Conservation (phyloP, 1,284 basidiomycete species). For the Apiotrichum laibachii region DNA sequence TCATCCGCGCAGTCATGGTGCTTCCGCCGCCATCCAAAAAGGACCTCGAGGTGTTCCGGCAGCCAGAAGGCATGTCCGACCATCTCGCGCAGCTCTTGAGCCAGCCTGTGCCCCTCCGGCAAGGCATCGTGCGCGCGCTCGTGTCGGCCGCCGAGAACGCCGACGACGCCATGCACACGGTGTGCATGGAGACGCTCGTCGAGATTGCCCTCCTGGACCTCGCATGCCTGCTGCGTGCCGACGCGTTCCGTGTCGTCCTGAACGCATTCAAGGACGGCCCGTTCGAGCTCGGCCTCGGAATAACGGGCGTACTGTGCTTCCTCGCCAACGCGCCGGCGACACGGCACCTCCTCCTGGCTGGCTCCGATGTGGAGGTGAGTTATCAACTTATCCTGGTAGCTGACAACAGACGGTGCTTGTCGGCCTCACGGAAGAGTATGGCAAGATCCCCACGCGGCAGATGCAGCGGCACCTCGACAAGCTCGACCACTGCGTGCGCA, state of each 20-base stretch:
- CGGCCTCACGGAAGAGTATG: conserved; percentile 86
- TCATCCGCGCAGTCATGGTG: conserved; percentile 76
- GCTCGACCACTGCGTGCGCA: conserved; percentile 70
- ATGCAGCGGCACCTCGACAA: conserved; percentile 61
- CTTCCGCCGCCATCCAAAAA: conserved; percentile 28
- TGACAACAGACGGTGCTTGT: conserved; percentile 69
- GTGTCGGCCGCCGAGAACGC: conserved; percentile 89
- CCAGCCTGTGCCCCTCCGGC: conserved; percentile 46
- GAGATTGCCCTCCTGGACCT: conserved; percentile 88
- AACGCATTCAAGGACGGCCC: conserved; percentile 85
- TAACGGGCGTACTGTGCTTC: conserved; percentile 79
- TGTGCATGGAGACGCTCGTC: conserved; percentile 83
- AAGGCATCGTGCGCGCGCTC: conserved; percentile 77
- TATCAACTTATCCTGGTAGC: conserved; percentile 4
- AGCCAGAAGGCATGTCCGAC: conserved; percentile 3
- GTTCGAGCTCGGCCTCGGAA: conserved; percentile 73
- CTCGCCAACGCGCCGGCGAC: conserved; percentile 83
- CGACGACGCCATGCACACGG: conserved; percentile 81
- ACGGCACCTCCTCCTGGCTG: conserved; percentile 72
- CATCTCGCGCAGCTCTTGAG: conserved; percentile 19
- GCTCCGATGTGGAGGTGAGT: conserved; percentile 83
- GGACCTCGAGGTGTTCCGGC: neutral
- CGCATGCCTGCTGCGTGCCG: conserved; percentile 73
- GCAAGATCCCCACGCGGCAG: conserved; percentile 59
- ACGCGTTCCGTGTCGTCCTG: conserved; percentile 82